These are phyloP conservation scores for Funneliformis caledonium DNA, from an alignment of 371 early-diverging fungal species.

Conservation along the genomic window DNA sequence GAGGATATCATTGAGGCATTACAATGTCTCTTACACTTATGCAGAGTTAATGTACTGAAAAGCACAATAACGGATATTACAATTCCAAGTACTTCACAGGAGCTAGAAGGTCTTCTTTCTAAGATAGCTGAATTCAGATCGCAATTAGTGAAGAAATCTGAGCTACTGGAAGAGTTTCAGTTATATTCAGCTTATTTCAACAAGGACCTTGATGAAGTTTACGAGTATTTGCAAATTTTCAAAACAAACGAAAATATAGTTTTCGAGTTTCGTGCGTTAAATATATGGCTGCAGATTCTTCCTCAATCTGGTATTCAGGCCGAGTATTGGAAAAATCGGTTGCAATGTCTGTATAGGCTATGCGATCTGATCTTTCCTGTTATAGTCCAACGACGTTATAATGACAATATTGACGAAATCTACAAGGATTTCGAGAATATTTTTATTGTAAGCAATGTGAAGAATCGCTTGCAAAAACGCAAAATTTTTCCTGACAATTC, in stretches of 20 bases:
- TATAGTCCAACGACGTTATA: not conserved
- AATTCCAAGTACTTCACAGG: not conserved
- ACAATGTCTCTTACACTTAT: conserved; percentile 11
- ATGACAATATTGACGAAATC: not conserved
- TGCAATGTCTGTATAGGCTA: conserved; percentile 1
- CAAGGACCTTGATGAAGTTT: not conserved
- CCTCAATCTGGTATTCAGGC: not conserved
- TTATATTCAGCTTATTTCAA: conserved; percentile 30
- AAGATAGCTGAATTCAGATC: not conserved
- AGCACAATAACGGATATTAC: not conserved
- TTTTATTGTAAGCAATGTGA: not conserved
- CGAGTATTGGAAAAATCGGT: not conserved
- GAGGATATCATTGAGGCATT: not conserved
- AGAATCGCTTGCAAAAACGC: not conserved
- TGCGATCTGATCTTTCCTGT: not conserved
- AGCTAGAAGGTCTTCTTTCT: not conserved
- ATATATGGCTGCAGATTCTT: conserved; percentile 1
- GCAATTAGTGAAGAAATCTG: conserved; percentile 1
- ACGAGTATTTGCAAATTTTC: conserved; percentile 11
- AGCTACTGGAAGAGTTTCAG: conserved; percentile 11
- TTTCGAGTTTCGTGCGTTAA: conserved; percentile 29
- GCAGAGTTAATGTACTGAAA: conserved; percentile 21
- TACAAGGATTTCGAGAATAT: conserved; percentile 1
- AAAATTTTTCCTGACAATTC: conserved; percentile 12
- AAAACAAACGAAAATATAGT: not conserved